Conservation (phyloP, 306 rosid genomes). For the Dryas drummondii region DNA sequence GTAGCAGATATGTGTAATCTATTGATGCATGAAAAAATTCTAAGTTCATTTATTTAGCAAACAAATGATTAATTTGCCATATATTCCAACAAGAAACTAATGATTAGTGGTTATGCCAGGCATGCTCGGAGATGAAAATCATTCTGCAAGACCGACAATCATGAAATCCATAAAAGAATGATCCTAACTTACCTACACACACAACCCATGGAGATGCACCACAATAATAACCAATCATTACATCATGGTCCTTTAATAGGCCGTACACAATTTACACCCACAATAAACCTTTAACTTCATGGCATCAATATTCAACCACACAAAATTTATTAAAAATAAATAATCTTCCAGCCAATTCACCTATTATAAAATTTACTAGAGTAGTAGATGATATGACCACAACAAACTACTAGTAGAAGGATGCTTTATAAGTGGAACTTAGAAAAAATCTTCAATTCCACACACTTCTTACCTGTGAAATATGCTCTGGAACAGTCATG, state of each 20-base stretch:
- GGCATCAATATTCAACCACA: neutral
- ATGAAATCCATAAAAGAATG: neutral
- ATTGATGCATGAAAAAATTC: neutral
- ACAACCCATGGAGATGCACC: conserved; percentile 11
- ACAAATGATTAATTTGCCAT: neutral
- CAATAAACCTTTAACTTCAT: neutral
- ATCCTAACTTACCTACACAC: neutral
- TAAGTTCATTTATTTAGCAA: neutral
- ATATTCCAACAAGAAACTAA: neutral
- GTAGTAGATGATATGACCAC: neutral
- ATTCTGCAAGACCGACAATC: neutral
- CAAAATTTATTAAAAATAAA: neutral
- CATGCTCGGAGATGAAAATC: neutral
- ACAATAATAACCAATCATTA: neutral
- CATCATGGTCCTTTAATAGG: neutral
- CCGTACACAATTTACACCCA: neutral
- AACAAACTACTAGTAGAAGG: neutral
- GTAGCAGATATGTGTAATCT: conserved; percentile 12
- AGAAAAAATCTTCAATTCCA: neutral
- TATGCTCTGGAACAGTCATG: conserved; percentile 80
- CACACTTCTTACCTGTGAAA: conserved; percentile 59
- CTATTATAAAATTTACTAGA: neutral
- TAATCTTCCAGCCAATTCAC: neutral
- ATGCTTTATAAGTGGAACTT: neutral
- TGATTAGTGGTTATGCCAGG: neutral